These are phyloP conservation scores for Brassica hybrid DNA, from an alignment of 441 rosid species.

Conservation along the genomic window DNA sequence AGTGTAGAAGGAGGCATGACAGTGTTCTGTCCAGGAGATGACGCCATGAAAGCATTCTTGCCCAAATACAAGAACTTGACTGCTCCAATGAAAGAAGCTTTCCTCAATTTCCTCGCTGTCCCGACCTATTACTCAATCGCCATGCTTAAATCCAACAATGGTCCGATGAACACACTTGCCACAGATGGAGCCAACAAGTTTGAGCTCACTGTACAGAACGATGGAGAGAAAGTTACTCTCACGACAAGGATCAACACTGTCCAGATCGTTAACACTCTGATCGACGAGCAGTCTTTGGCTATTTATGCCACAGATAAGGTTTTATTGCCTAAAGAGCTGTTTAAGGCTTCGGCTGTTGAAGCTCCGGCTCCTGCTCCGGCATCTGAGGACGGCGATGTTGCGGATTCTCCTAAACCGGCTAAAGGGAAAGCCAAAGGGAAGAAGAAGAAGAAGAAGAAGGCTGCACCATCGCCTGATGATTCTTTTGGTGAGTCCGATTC, in stretches of 20 bases:
- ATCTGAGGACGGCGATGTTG: slow-evolving; percentile 59
- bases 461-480: slow-evolving; percentile 39
- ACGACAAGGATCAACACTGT: slow-evolving; percentile 76
- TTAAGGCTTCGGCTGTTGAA: slow-evolving; percentile 49
- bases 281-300: slow-evolving; percentile 88
- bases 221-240: slow-evolving; percentile 73
- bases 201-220: slow-evolving; percentile 82
- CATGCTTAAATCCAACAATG: slow-evolving; percentile 86
- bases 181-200: slow-evolving; percentile 85
- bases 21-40: slow-evolving; percentile 93
- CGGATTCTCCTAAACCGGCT: slow-evolving; percentile 62
- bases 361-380: slow-evolving; percentile 64
- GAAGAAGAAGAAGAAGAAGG: slow-evolving; percentile 40
- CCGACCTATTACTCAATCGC: slow-evolving; percentile 76
- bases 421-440: slow-evolving; percentile 41
- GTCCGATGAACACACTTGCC: slow-evolving; percentile 85
- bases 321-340: slow-evolving; percentile 73
- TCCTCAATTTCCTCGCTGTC: slow-evolving; percentile 71
- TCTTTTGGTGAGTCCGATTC: slow-evolving; percentile 48
- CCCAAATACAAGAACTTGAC: slow-evolving; percentile 85
- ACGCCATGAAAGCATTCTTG: slow-evolving; percentile 76
- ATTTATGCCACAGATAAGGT: slow-evolving; percentile 75
- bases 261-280: slow-evolving; percentile 62
- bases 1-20: slow-evolving; percentile 84
- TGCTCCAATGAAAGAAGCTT: slow-evolving; percentile 63